Conservation (phyloP, 441 rosid species). For the Pelargonium cotyledonis region DNA sequence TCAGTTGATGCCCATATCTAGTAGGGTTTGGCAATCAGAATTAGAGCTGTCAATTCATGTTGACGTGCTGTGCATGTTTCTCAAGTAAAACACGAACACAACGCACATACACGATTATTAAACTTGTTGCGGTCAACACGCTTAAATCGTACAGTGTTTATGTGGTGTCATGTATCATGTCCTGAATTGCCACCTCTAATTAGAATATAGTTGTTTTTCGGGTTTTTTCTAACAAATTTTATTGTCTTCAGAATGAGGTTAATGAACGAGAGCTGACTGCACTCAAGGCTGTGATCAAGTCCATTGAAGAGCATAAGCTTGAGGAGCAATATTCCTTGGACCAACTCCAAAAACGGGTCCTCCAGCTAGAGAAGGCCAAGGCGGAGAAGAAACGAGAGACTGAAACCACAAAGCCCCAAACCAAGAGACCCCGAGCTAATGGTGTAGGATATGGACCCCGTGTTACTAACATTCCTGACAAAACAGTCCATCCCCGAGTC, state of each 20-base stretch:
- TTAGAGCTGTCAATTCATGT: no score
- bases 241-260: constrained; percentile 54
- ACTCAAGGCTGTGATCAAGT: constrained; percentile 75
- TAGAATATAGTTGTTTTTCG: no score
- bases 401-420: constrained; percentile 79
- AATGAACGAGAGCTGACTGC: constrained; percentile 80
- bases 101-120: no score
- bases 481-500: constrained; percentile 50
- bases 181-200: no score
- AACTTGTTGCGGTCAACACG: no score
- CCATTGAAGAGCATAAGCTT: constrained; percentile 87
- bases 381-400: constrained; percentile 80
- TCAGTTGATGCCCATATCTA: background rate
- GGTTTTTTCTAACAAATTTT: background rate
- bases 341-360: constrained; percentile 59
- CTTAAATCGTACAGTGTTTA: no score
- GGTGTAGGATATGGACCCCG: constrained; percentile 57
- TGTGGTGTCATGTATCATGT: no score
- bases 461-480: constrained; percentile 41
- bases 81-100: no score
- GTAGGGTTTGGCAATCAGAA: background rate
- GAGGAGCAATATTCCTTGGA: constrained; percentile 75
- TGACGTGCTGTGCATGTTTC: no score
- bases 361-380: constrained; percentile 87
- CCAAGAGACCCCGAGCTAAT: constrained; percentile 82